A percentile compares a stretch with the other conserved stretches of the same genome.
phyloP scores from a whole-genome alignment of 176 grass and related monocot genomes.

The Tillandsia leiboldiana region DNA sequence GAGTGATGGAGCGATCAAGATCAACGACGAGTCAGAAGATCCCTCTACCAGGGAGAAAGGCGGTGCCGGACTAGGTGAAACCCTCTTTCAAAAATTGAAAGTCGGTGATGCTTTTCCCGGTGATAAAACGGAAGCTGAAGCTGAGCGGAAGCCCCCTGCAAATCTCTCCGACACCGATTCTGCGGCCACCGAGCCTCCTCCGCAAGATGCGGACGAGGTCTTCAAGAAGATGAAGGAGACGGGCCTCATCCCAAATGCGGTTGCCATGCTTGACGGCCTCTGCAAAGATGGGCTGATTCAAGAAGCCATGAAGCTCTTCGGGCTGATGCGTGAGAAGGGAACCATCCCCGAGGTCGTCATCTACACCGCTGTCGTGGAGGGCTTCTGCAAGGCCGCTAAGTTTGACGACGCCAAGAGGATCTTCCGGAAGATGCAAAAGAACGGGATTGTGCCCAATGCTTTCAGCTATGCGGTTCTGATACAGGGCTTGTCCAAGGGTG shows the following conservation, averaged over 20 bases:
- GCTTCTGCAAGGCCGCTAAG: slow-evolving; percentile 59
- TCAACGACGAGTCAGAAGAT: neutral
- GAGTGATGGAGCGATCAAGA: neutral
- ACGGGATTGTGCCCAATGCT: slow-evolving; percentile 68
- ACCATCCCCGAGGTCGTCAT: slow-evolving; percentile 89
- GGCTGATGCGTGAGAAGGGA: slow-evolving; percentile 83
- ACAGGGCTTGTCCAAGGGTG: slow-evolving; percentile 50
- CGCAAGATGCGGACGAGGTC: slow-evolving; percentile 56
- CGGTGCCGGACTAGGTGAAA: slow-evolving; percentile 24
- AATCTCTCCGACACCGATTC: neutral
- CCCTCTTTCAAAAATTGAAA: slow-evolving; percentile 62
- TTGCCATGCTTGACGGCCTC: slow-evolving; percentile 80
- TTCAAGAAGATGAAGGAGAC: slow-evolving; percentile 91
- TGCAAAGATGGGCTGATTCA: slow-evolving; percentile 89
- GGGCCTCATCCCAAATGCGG: slow-evolving; percentile 75
- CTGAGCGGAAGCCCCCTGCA: neutral
- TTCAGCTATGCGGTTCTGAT: slow-evolving; percentile 70
- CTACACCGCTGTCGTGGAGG: slow-evolving; percentile 85
- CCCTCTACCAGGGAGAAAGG: neutral
- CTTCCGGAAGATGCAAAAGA: slow-evolving; percentile 84
- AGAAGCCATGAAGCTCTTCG: slow-evolving; percentile 92
- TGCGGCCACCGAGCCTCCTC: neutral
- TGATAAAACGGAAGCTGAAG: slow-evolving; percentile 8
- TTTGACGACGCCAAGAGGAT: slow-evolving; percentile 69
- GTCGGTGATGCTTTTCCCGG: slow-evolving; percentile 18